phyloP scores from a whole-genome alignment of 805 yeast species.

The Teunomyces stri region DNA sequence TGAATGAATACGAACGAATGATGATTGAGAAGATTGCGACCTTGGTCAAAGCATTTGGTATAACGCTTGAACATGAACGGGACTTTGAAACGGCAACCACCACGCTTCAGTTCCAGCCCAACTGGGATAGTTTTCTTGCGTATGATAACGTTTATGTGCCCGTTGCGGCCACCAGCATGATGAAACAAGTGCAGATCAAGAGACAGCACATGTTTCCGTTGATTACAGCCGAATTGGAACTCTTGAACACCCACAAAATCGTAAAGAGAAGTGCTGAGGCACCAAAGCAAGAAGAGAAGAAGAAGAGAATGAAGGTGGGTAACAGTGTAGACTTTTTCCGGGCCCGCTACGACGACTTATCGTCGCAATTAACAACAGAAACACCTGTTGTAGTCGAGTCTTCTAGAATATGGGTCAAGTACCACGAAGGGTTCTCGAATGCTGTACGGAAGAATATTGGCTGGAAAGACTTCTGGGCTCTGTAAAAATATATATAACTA shows the following conservation, averaged over 20 bases:
- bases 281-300: constrained; percentile 12
- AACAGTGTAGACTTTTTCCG: constrained; percentile 41
- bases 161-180: constrained; percentile 9
- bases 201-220: constrained; percentile 39
- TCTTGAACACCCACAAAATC: constrained; percentile 9
- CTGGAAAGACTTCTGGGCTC: constrained; percentile 66
- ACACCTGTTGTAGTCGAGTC: constrained; percentile 34
- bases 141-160: constrained; percentile 21
- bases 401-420: constrained; percentile 72
- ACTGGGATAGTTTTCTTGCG: constrained; percentile 31
- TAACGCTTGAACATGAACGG: constrained; percentile 37
- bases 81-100: constrained; percentile 32
- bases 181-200: constrained; percentile 24
- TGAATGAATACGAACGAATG: constrained; percentile 27
- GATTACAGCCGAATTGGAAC: constrained; percentile 32
- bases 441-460: constrained; percentile 83
- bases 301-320: constrained; percentile 23
- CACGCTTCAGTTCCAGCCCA: constrained; percentile 30
- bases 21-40: constrained; percentile 36
- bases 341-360: constrained; percentile 33
- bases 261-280: constrained; percentile 21
- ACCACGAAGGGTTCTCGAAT: constrained; percentile 86
- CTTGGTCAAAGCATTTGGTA: constrained; percentile 37
- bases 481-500: not conserved
- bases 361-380: constrained; percentile 23